Percentiles rank a stretch among this genome's conserved stretches.
Conservation (phyloP, 371 early-diverging fungal species). For the Rhizopus microsporus region DNA sequence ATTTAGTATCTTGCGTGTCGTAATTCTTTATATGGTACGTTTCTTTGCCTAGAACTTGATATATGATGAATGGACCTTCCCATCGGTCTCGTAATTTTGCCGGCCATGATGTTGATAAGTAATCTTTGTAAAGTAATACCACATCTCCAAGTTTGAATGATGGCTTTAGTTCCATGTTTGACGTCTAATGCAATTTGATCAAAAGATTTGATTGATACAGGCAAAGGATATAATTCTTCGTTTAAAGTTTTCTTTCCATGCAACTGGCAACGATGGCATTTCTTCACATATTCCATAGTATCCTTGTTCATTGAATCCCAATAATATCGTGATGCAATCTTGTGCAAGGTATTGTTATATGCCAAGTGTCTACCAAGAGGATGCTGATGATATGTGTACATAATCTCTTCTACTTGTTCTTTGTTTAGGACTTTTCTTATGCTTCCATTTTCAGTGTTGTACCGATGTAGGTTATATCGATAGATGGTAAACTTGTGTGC, state of each 20-base stretch:
- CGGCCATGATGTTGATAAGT: constrained; percentile 3
- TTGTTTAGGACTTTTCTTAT: not conserved
- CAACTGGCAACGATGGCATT: constrained; percentile 4
- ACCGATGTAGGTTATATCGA: not conserved
- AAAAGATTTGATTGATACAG: constrained; percentile 1
- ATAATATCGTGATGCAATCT: not conserved
- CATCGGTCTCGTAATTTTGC: constrained; percentile 1
- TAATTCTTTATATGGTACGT: not conserved
- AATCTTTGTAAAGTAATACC: not conserved
- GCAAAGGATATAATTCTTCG: not conserved
- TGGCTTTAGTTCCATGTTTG: constrained; percentile 3
- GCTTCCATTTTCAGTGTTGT: not conserved
- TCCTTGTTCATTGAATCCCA: not conserved
- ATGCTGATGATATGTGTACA: constrained; percentile 1
- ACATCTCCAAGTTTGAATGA: not conserved
- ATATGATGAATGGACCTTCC: constrained; percentile 1
- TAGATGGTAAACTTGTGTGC: not conserved
- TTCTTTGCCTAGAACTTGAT: not conserved
- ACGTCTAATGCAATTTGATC: not conserved
- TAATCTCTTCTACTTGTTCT: not conserved
- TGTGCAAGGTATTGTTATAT: not conserved
- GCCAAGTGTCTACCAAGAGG: constrained; percentile 4
- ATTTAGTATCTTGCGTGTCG: not conserved
- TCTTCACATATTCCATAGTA: not conserved
- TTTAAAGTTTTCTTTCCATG: no score